Conservation (phyloP, 257 asterid genomes). For the Ophiorrhiza pumila region DNA sequence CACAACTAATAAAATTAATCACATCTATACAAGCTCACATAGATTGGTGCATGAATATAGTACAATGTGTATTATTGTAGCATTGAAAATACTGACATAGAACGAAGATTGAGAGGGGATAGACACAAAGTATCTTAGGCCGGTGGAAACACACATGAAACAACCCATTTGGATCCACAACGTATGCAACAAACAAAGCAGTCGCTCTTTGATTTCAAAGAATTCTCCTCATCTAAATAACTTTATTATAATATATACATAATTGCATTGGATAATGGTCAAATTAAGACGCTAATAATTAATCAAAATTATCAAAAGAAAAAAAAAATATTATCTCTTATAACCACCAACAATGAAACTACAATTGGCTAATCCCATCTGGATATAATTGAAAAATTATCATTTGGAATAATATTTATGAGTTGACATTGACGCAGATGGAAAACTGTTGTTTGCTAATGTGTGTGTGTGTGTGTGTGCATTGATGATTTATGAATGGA, state of each 20-base stretch:
- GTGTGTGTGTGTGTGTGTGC: not conserved
- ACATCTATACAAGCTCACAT: no score
- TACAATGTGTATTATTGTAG: no score
- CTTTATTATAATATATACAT: not conserved
- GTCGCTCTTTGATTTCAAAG: not conserved
- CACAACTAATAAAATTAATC: no score
- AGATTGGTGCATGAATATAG: no score
- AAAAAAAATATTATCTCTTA: constrained; percentile 6
- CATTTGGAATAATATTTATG: not conserved
- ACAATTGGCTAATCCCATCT: constrained; percentile 1
- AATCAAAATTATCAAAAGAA: not conserved
- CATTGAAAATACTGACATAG: no score
- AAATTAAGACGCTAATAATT: constrained; percentile 3
- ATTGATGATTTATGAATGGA: not conserved
- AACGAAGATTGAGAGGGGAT: not conserved
- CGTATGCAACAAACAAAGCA: not conserved
- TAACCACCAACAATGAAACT: not conserved
- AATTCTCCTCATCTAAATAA: not conserved
- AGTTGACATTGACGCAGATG: not conserved
- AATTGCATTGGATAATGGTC: constrained; percentile 1
- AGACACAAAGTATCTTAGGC: not conserved
- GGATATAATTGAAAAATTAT: no score
- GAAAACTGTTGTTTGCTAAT: not conserved
- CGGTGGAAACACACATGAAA: not conserved
- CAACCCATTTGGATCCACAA: not conserved